Conservation (phyloP, 2,329 filamentous ascomycete genomes). For the Aspergillus pseudoglaucus region DNA sequence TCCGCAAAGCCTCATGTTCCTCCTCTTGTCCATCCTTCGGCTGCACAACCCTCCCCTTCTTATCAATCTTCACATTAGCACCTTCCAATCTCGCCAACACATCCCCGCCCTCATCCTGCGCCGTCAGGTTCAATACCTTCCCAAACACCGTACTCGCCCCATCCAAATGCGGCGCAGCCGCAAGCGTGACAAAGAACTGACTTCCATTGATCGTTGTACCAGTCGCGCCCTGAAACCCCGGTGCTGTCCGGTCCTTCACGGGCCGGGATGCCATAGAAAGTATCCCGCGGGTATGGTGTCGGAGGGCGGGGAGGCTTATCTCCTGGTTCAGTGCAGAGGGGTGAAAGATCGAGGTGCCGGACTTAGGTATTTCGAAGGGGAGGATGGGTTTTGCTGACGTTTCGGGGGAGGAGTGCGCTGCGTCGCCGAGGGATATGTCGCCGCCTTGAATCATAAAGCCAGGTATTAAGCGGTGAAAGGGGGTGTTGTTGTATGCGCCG, state of each 20-base stretch:
- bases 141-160: constrained; percentile 63
- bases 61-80: constrained; percentile 56
- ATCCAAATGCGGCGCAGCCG: constrained; percentile 56
- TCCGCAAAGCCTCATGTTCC: constrained; percentile 46
- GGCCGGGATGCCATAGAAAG: constrained; percentile 54
- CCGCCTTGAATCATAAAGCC: constrained; percentile 61
- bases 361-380: constrained; percentile 46
- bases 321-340: constrained; percentile 54
- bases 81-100: constrained; percentile 48
- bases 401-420: constrained; percentile 33
- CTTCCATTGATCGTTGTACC: constrained; percentile 46
- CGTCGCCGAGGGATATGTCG: constrained; percentile 41
- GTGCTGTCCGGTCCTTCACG: constrained; percentile 39
- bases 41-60: constrained; percentile 52
- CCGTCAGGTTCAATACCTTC: constrained; percentile 45
- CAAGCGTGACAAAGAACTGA: constrained; percentile 61
- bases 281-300: constrained; percentile 52
- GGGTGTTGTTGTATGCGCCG: constrained; percentile 53
- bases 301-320: constrained; percentile 50
- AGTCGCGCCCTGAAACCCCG: constrained; percentile 38
- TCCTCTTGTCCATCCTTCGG: constrained; percentile 30
- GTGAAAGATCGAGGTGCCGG: constrained; percentile 51
- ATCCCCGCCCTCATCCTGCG: constrained; percentile 40
- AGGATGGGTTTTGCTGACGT: constrained; percentile 36
- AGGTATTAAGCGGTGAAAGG: constrained; percentile 58